Conservation (phyloP, 2,329 filamentous ascomycete species). For the Shiraia sp. region DNA sequence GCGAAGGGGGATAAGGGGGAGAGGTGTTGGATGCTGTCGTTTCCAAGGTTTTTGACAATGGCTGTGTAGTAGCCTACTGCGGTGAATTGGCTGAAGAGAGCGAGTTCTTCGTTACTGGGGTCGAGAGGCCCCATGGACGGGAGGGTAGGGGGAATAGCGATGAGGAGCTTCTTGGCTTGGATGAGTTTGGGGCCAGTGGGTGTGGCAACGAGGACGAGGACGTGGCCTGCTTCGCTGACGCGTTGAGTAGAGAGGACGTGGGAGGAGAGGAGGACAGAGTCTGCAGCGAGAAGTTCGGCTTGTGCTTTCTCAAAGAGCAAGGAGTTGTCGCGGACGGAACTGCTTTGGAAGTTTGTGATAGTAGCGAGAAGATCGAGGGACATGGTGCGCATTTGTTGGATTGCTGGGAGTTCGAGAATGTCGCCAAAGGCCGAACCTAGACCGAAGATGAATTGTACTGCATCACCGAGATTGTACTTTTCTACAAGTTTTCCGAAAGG, state of each 20-base stretch:
- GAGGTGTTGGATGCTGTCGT: conserved; percentile 29
- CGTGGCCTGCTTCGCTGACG: conserved; percentile 5
- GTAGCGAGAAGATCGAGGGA: conserved; percentile 5
- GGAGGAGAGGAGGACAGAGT: conserved; percentile 16
- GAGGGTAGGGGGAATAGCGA: conserved; percentile 48
- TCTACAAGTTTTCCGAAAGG: conserved; percentile 54
- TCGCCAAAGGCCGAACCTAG: conserved; percentile 32
- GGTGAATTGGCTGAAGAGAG: conserved; percentile 45
- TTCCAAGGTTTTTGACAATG: conserved; percentile 45
- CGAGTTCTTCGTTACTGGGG: conserved; percentile 38
- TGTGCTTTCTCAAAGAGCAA: conserved; percentile 20
- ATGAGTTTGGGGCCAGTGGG: conserved; percentile 29
- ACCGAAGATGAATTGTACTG: conserved; percentile 43
- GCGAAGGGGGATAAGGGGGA: conserved; percentile 29
- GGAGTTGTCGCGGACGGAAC: conserved; percentile 25
- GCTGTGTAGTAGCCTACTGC: conserved; percentile 47
- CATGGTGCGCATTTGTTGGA: conserved; percentile 26
- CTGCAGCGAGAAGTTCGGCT: conserved; percentile 7
- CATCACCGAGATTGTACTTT: conserved; percentile 52
- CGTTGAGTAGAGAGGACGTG: conserved; percentile 33
- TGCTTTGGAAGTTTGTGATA: conserved; percentile 6
- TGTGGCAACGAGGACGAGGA: conserved; percentile 16
- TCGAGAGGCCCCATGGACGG: conserved; percentile 43
- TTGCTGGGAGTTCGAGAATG: conserved; percentile 47
- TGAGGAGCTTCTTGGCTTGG: conserved; percentile 46